These are phyloP conservation scores for Meyerozyma smithsonii DNA, from an alignment of 1,139 yeast species.

Conservation along the genomic window DNA sequence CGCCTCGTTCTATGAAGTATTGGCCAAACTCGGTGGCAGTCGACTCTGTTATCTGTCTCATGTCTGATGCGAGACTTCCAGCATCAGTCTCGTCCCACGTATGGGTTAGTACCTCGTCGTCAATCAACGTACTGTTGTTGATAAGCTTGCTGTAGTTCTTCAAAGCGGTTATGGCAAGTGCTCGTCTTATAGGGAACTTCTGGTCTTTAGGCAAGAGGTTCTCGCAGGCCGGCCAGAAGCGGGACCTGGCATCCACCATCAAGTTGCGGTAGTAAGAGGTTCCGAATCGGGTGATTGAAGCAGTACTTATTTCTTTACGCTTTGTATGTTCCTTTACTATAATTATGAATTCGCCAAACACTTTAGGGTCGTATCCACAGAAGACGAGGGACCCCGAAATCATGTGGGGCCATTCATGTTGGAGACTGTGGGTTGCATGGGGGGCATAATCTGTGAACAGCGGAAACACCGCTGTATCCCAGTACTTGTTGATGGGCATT, in stretches of 20 bases:
- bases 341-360: slow-evolving; percentile 51
- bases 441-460: neutral
- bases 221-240: slow-evolving; percentile 76
- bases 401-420: slow-evolving; percentile 33
- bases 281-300: slow-evolving; percentile 69
- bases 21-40: slow-evolving; percentile 57
- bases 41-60: slow-evolving; percentile 46
- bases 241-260: slow-evolving; percentile 55
- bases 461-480: slow-evolving; percentile 2
- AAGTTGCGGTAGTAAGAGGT: slow-evolving; percentile 56
- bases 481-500: neutral
- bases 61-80: slow-evolving; percentile 63
- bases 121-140: slow-evolving; percentile 18
- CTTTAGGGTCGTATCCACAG: slow-evolving; percentile 44
- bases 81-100: slow-evolving; percentile 75
- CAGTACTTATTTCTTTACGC: slow-evolving; percentile 49
- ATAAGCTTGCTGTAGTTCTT: slow-evolving; percentile 60
- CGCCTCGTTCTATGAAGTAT: slow-evolving; percentile 49
- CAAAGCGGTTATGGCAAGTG: slow-evolving; percentile 71
- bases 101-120: slow-evolving; percentile 7
- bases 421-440: neutral
- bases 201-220: slow-evolving; percentile 51
- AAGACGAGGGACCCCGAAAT: slow-evolving; percentile 53
- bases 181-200: slow-evolving; percentile 60
- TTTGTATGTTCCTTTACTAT: slow-evolving; percentile 49